phyloP scores from a whole-genome alignment of 116 monocot genomes.

The Dioscorea cayenensis region DNA sequence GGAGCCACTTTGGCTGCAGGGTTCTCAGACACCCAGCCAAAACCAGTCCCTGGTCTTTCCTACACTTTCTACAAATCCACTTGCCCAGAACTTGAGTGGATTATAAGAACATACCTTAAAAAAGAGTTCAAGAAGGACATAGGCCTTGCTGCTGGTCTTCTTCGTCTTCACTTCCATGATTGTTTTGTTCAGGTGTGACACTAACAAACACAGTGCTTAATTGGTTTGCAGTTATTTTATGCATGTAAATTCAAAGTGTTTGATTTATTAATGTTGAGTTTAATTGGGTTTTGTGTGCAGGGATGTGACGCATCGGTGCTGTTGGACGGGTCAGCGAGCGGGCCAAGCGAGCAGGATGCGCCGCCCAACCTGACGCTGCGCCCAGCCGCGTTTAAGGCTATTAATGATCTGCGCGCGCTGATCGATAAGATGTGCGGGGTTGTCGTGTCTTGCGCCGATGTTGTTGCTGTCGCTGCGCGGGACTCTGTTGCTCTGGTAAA shows the following conservation, averaged over 20 bases:
- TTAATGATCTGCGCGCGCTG: conserved; percentile 37
- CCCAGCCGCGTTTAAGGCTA: conserved; percentile 44
- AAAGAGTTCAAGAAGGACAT: conserved; percentile 1
- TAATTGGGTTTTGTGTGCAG: conserved; percentile 3
- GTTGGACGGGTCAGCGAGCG: conserved; percentile 52
- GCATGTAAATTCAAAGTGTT: neutral
- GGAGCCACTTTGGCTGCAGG: neutral
- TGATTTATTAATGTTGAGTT: neutral
- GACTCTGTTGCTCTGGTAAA: conserved; percentile 40
- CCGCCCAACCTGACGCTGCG: conserved; percentile 45
- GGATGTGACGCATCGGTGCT: conserved; percentile 61
- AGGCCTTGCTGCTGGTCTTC: conserved; percentile 26
- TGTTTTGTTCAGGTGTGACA: neutral
- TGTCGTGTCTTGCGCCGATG: conserved; percentile 53
- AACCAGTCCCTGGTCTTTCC: conserved; percentile 10
- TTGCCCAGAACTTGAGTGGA: conserved; percentile 13
- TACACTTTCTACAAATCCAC: conserved; percentile 11
- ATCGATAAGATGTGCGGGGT: conserved; percentile 28
- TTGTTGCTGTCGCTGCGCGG: conserved; percentile 41
- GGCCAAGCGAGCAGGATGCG: conserved; percentile 38
- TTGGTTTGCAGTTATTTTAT: neutral
- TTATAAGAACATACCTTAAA: conserved; percentile 11
- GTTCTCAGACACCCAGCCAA: conserved; percentile 1
- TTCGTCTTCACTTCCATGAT: conserved; percentile 44
- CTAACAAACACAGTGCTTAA: too few species aligned